Percentiles rank a stretch among this genome's conserved stretches.
These are phyloP conservation scores for Volvox reticuliferus DNA, from an alignment of 139 green algal species.

Conservation along the genomic window DNA sequence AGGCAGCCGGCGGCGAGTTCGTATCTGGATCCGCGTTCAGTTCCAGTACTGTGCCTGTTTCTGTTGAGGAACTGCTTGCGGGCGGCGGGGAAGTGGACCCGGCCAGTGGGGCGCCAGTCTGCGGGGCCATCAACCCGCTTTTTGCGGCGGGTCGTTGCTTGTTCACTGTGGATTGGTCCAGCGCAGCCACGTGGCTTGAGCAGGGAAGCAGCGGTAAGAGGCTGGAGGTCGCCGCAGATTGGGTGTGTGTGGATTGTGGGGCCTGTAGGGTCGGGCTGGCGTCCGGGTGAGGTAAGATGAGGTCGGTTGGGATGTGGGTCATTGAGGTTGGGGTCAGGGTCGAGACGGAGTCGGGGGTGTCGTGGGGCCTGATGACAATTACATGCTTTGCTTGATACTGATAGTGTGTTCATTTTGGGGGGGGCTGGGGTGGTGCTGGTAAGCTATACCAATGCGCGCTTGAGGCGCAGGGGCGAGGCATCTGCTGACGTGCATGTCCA, in stretches of 20 bases:
- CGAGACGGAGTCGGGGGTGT: background rate
- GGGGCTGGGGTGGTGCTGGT: too few relatives aligned
- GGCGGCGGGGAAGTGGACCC: background rate
- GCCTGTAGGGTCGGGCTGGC: too few relatives aligned
- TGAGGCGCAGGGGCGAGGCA: background rate
- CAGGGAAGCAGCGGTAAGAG: background rate
- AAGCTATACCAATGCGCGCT: background rate
- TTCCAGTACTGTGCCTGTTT: background rate
- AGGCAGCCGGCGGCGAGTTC: too few relatives aligned
- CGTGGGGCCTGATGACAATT: background rate
- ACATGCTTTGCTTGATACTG: background rate
- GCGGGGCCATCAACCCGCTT: constrained; percentile 25
- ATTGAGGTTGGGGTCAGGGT: background rate
- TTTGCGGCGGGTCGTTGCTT: constrained; percentile 28
- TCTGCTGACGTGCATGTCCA: background rate
- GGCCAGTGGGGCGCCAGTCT: background rate
- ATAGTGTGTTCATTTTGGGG: background rate
- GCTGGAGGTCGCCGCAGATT: background rate
- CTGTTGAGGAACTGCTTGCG: background rate
- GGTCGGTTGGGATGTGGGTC: background rate
- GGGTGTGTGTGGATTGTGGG: background rate
- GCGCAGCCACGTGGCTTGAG: background rate
- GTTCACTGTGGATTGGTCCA: constrained; percentile 26
- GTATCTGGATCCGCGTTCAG: background rate
- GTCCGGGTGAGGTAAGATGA: background rate